Evolutionary conservation across 257 asterid genomes (phyloP).

Genomic region (Pogostemon cablin): DNA sequence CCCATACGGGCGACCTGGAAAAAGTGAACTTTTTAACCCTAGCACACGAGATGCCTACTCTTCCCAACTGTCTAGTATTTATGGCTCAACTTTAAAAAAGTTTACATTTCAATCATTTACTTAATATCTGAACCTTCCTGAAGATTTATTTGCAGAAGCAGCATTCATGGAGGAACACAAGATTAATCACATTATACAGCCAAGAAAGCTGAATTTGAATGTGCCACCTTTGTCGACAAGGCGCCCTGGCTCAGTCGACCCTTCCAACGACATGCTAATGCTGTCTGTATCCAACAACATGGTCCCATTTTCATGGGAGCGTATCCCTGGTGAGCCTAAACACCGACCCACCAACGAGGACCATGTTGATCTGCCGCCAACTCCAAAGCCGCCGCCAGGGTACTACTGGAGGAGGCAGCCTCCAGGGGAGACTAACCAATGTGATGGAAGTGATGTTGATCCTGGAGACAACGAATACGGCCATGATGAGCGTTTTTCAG

Average conservation of each 20-base stretch:
- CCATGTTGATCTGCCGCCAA: constrained; percentile 31
- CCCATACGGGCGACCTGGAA: background rate
- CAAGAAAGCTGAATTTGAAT: constrained; percentile 60
- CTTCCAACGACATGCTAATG: background rate
- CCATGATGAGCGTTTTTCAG: constrained; percentile 38
- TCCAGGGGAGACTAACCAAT: constrained; percentile 14
- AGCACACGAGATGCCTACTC: constrained; percentile 63
- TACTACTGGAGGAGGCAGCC: constrained; percentile 36
- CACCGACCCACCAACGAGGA: constrained; percentile 21
- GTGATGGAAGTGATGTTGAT: constrained; percentile 27
- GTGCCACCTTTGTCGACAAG: constrained; percentile 70
- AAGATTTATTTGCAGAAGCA: background rate
- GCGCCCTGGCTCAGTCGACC: constrained; percentile 36
- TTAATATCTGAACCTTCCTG: constrained; percentile 27
- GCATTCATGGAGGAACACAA: constrained; percentile 49
- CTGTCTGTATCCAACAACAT: constrained; percentile 30
- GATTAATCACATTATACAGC: constrained; percentile 40
- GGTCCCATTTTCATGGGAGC: constrained; percentile 86
- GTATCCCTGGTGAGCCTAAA: constrained; percentile 75
- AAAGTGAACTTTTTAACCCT: constrained; percentile 37
- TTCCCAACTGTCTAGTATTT: constrained; percentile 43
- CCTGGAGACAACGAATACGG: constrained; percentile 3
- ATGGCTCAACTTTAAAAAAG: constrained; percentile 36
- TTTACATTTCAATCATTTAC: constrained; percentile 13
- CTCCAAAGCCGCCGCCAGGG: constrained; percentile 62